Evolutionary conservation across 768 basidiomycete species (phyloP), one percentile per base, ranked within the genome.

Genomic region (Cytidiella melzeri): DNA sequence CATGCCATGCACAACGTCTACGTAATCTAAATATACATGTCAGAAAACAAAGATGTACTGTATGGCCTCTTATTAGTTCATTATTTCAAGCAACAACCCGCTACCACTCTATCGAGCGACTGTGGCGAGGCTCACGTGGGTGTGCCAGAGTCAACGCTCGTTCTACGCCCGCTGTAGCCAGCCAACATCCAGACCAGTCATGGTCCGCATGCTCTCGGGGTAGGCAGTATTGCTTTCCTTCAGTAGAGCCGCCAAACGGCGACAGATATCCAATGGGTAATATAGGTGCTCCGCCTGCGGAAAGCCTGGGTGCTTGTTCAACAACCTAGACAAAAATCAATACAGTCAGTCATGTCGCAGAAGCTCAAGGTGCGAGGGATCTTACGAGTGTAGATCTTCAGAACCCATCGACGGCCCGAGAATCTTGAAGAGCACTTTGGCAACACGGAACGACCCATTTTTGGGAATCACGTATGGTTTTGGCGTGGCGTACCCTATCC

Each of bases 391-490:
- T 40, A 85, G 63, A 58, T 83, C 79, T n/a, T 68, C 64, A 25
- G 66, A 63, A 10, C 69, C 67, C 38, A 79, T 75, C 2, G 73
- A 69, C 9, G 84, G 87, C 13, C 79, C 79, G 15, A 94, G 64
- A 25, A 88, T 74, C 63, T 88, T 88, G 73, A 79, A 97, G 56
- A 96, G 69, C 39, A 96, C 85, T 65, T 95, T 94, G 39, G 91
- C 86, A 2, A 81, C 83, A 39, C 75, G 71, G 12, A 87, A 74
- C 4, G 80, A 78, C 5, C 75, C 81, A 42, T 69, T 74, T 62
- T 80, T 79, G 6, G 84, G 77, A 19, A 91, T 72, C 5, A 76
- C 64, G 47, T 77, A 79, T 15, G 77, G 70, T 10, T 68, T 66
- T 5, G 76, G 65, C 7, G 78, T 73, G 40, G 78, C 75, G 62